Evolutionary conservation across 2,329 filamentous ascomycete species (phyloP), one percentile per base, ranked within the genome.

Genomic region (Trichoderma harzianum): DNA sequence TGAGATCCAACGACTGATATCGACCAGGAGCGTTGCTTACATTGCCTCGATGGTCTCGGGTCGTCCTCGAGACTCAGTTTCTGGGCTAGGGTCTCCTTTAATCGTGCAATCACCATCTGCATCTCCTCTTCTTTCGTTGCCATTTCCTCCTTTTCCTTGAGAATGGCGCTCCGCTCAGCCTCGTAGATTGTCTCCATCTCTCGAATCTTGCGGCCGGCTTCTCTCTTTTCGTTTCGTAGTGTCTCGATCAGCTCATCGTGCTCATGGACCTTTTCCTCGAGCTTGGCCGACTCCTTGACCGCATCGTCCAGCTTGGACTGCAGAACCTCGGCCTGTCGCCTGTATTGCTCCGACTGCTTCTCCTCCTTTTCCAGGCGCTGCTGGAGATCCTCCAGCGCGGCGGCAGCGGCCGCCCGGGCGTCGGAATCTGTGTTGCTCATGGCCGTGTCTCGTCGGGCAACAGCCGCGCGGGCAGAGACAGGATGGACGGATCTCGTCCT

Each of bases 151-250:
- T 97, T 96, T 81, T 98, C 95, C 82, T 95, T 94, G 78, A 93
- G 90, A 83, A 95, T 92, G 69, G 93, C 90, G 78, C 91, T 93
- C 74, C 94, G 90, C 83, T 99, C 96, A 58, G 92, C 90, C 81
- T 98, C 95, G 80, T 97, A 97, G 75, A 97, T 95, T 74, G 91
- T 90, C 82, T 98, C 95, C 84, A 98, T 91, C 80, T 99, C 96
- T 74, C 95, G 90, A 78, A 93, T 93, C 81, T 97, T 92, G 74
- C 94, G 89, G 34, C 91, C 89, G 70, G 91, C 87, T 76, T 98
- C 95, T 76, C 93, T 90, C 83, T 96, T 95, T 78, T 97, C 93
- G 77, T 93, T 94, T 78, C 91, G 90, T 69, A 98, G 86, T 8
- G 88, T 85, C 81, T 97, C 94, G 72, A 95, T 88, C 78, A 91